Base-by-base conservation (phyloP, 345 rosid genomes). In the Gossypium rotundifolium region DNA sequence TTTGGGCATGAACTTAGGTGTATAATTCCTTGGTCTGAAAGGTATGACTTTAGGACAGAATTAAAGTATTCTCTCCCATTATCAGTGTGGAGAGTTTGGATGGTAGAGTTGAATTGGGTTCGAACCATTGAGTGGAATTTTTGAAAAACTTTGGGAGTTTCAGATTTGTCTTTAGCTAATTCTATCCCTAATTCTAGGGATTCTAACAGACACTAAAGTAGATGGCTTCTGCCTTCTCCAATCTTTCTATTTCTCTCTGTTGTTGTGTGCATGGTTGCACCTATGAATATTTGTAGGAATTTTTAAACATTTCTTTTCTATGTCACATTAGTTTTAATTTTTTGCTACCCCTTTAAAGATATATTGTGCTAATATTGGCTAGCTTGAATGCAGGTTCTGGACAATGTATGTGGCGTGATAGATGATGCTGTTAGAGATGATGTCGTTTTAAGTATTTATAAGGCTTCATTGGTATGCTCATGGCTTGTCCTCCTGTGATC, bases 361-460 rank as follows among this genome's bases (percentile, higher is more conserved):
- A 53, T 68, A 38, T 53, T 73, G 22, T 75, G 49, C 76, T 54
- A 11, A 54, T 71, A 55, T 55, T 20, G 59, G 48, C 53, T 74
- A 73, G 71, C 42, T 69, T 65, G 75, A 52, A 74, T 76, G 76
- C 83, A 94, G 98, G 98, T 83, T 70, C 97, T 94, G 72, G 84
- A 91, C 77, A 83, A 45, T 65, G 85, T 94, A 63, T 94, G 98
- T 81, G 86, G 90, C 62, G 79, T 88, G 80, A 85, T 93, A 74
- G 94, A 92, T 68, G 94, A 88, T 65, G 78, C 84, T 72, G 82
- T 91, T 4, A 84, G 97, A 81, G 98, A 94, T 79, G 82, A 79
- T 83, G 90, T 94, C 78, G 98, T 87, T 75, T 86, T 87, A 81
- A 91, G 92, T 81, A 82, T 92, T 71, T 92, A 85, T 64, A 88